phyloP scores from a whole-genome alignment of 139 green algal species.

The Micractinium sp. region DNA sequence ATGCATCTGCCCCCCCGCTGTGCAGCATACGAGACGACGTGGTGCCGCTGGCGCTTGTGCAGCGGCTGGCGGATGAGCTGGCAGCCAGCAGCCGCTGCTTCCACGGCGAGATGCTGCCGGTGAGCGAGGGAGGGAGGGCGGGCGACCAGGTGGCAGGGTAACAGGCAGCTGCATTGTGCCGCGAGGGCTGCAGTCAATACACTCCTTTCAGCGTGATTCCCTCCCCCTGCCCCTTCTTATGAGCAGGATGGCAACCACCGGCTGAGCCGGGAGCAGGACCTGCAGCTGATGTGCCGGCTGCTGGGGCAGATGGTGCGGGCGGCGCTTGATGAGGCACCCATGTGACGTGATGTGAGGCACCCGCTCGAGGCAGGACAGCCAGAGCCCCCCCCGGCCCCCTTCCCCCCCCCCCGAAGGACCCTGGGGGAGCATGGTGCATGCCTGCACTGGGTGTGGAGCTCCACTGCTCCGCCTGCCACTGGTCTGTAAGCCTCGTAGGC shows the following conservation, averaged over 20 bases:
- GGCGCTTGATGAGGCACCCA: background rate
- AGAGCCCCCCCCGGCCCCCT: too few relatives aligned
- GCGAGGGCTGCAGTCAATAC: background rate
- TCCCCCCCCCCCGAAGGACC: too few relatives aligned
- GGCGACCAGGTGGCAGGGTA: background rate
- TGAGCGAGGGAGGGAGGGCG: background rate
- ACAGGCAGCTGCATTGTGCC: background rate
- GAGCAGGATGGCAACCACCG: constrained; percentile 25
- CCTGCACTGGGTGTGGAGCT: too few relatives aligned
- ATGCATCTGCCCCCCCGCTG: background rate
- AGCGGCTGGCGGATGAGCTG: constrained; percentile 26
- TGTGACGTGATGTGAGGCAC: too few relatives aligned
- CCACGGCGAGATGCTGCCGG: constrained; percentile 29
- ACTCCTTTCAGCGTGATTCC: too few relatives aligned
- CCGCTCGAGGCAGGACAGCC: too few relatives aligned
- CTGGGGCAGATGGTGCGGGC: background rate
- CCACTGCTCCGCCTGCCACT: too few relatives aligned
- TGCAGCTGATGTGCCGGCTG: constrained; percentile 17
- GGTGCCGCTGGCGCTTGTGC: constrained; percentile 2
- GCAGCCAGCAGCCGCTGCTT: constrained; percentile 16
- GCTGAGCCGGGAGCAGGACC: constrained; percentile 24
- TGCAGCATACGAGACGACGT: constrained; percentile 29
- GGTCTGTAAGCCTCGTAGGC: too few relatives aligned
- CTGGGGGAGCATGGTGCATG: too few relatives aligned
- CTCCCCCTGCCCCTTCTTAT: background rate